Evolutionary conservation across 371 early-diverging fungal species (phyloP).

Genomic region (Mucor lusitanicus): DNA sequence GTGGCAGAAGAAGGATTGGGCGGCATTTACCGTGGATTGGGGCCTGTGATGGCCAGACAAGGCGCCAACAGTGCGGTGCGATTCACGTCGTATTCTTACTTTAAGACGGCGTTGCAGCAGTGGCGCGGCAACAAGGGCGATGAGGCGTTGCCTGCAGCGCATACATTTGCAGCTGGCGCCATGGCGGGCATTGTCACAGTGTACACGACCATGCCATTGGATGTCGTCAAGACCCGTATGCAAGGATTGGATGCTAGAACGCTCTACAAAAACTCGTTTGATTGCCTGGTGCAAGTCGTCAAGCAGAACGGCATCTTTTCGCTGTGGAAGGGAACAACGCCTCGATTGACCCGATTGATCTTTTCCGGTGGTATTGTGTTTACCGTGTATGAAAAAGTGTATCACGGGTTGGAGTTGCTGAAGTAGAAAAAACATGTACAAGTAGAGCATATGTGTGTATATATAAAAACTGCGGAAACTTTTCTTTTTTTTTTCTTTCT

Average conservation of each 20-base stretch:
- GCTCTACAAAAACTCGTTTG: slow-evolving; percentile 70
- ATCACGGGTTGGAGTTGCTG: slow-evolving; percentile 33
- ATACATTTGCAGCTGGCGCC: slow-evolving; percentile 77
- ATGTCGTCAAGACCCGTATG: slow-evolving; percentile 94
- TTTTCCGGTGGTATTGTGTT: slow-evolving; percentile 95
- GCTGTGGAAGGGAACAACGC: slow-evolving; percentile 94
- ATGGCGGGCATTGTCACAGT: slow-evolving; percentile 90
- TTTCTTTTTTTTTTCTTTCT: neutral
- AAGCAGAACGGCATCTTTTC: slow-evolving; percentile 78
- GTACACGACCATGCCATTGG: slow-evolving; percentile 93
- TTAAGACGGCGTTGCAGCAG: slow-evolving; percentile 64
- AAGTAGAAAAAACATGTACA: neutral
- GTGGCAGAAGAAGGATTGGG: slow-evolving; percentile 76
- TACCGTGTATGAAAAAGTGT: slow-evolving; percentile 85
- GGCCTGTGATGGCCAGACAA: slow-evolving; percentile 89
- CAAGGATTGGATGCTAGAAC: slow-evolving; percentile 74
- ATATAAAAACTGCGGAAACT: slow-evolving; percentile 19
- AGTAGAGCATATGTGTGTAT: too few relatives aligned
- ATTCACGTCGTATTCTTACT: slow-evolving; percentile 80
- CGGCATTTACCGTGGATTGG: slow-evolving; percentile 88
- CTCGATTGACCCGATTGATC: slow-evolving; percentile 83
- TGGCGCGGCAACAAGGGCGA: slow-evolving; percentile 37
- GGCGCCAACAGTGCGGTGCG: slow-evolving; percentile 93
- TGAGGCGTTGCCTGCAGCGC: slow-evolving; percentile 61
- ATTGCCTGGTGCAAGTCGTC: slow-evolving; percentile 75